Percentiles rank a stretch among this genome's conserved stretches.
Evolutionary conservation across 1,284 basidiomycete species (phyloP).

Genomic region (Cryptococcus sp.): DNA sequence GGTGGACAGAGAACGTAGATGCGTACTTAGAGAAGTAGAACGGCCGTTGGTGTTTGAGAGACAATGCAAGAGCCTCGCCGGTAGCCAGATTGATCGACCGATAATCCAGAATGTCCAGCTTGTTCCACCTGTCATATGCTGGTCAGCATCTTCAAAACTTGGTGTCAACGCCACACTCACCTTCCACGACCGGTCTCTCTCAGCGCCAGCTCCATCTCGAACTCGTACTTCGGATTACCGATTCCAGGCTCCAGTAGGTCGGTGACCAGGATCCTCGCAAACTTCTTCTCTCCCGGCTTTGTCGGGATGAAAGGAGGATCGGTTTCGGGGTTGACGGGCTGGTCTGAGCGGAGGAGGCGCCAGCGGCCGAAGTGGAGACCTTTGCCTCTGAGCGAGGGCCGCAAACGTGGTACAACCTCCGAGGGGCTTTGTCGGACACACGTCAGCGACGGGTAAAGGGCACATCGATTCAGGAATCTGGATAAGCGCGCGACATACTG

Average conservation of each 20-base stretch:
- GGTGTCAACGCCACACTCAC: conserved; percentile 24
- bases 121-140: conserved; percentile 65
- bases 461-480: no score
- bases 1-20: background rate
- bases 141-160: background rate
- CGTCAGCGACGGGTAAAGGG: background rate
- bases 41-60: conserved; percentile 76
- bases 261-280: conserved; percentile 33
- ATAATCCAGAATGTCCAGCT: conserved; percentile 71
- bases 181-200: conserved; percentile 73
- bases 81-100: conserved; percentile 68
- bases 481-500: conserved; percentile 51
- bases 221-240: conserved; percentile 62
- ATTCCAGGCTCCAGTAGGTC: conserved; percentile 45
- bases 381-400: conserved; percentile 74
- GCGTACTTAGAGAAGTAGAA: conserved; percentile 83
- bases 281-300: background rate
- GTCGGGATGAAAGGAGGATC: background rate
- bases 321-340: conserved; percentile 24
- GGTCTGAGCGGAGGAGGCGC: conserved; percentile 34
- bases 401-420: conserved; percentile 71
- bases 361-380: conserved; percentile 53
- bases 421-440: conserved; percentile 54
- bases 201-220: conserved; percentile 77
- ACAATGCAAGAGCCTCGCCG: conserved; percentile 68